Conservation (phyloP, 2,329 filamentous ascomycete species). For the Rhynchosporium agropyri region DNA sequence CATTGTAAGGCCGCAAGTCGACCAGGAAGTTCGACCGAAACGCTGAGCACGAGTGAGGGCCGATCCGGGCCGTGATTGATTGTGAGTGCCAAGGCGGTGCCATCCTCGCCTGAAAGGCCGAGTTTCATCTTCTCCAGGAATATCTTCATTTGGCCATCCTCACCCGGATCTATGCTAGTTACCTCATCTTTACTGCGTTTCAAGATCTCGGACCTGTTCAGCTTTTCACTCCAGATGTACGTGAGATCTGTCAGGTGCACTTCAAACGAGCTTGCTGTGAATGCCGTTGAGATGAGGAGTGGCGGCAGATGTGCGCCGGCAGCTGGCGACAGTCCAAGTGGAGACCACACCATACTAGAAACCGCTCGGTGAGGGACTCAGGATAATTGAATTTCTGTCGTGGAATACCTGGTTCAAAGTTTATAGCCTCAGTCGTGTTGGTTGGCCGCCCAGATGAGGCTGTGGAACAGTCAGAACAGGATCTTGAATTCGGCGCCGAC, state of each 20-base stretch:
- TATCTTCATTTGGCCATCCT: conserved; percentile 65
- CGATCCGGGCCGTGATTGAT: conserved; percentile 47
- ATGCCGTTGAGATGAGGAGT: conserved; percentile 64
- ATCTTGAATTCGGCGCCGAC: conserved; percentile 1
- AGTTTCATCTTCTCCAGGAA: conserved; percentile 65
- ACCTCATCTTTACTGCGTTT: conserved; percentile 62
- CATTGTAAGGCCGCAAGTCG: conserved; percentile 66
- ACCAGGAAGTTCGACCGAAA: conserved; percentile 63
- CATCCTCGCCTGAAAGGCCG: conserved; percentile 50
- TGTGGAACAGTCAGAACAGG: conserved; percentile 22
- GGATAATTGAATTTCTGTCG: neutral
- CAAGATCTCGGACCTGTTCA: conserved; percentile 64
- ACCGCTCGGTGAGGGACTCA: conserved; percentile 13
- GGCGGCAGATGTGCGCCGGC: conserved; percentile 51
- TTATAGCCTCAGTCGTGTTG: neutral
- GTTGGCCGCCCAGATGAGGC: conserved; percentile 24
- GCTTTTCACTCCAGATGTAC: conserved; percentile 70
- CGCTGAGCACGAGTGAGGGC: conserved; percentile 46
- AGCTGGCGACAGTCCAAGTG: conserved; percentile 29
- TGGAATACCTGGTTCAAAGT: conserved; percentile 15
- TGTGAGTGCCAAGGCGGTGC: conserved; percentile 48
- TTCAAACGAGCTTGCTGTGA: conserved; percentile 60
- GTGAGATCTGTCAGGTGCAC: conserved; percentile 72
- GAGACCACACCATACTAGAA: conserved; percentile 36
- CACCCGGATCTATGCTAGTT: conserved; percentile 71